phyloP scores from a whole-genome alignment of 208 protist genomes.

The Trypanosoma cruzi region DNA sequence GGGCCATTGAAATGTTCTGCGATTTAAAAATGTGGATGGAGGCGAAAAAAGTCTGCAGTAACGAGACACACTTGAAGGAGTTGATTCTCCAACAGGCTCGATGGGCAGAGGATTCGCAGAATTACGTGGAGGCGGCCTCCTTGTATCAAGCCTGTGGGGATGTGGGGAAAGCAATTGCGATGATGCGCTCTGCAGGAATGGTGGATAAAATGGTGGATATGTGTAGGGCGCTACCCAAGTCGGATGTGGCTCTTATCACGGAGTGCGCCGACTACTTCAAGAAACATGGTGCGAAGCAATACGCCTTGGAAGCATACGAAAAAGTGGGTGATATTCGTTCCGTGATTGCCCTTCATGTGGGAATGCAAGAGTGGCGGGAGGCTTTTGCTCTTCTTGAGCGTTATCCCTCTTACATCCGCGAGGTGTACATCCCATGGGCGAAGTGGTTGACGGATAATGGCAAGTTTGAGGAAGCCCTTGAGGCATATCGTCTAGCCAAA shows the following conservation, averaged over 20 bases:
- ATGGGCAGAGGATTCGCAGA: constrained; percentile 93
- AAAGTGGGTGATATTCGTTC: constrained; percentile 88
- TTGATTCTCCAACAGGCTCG: constrained; percentile 92
- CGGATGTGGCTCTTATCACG: constrained; percentile 81
- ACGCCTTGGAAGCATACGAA: constrained; percentile 92
- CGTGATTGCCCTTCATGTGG: constrained; percentile 91
- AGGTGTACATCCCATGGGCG: constrained; percentile 97
- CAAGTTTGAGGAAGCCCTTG: constrained; percentile 95
- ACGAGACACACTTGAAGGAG: constrained; percentile 86
- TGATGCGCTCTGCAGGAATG: constrained; percentile 87
- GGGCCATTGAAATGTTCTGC: constrained; percentile 95
- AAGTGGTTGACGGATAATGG: constrained; percentile 96
- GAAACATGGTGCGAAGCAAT: constrained; percentile 65
- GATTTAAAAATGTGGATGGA: constrained; percentile 96
- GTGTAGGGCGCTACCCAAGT: constrained; percentile 82
- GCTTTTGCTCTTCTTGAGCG: constrained; percentile 90
- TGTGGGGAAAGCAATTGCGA: constrained; percentile 79
- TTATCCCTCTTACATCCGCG: constrained; percentile 74
- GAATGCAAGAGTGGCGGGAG: constrained; percentile 87
- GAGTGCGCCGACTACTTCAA: constrained; percentile 89
- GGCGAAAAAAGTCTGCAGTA: constrained; percentile 89
- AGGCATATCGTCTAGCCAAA: constrained; percentile 92
- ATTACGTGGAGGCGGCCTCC: constrained; percentile 86
- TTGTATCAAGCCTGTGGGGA: constrained; percentile 92
- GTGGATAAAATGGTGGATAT: constrained; percentile 89